These are phyloP conservation scores for Chaetomium cochliodes DNA, from an alignment of 495 filamentous ascomycete species.

Conservation along the genomic window DNA sequence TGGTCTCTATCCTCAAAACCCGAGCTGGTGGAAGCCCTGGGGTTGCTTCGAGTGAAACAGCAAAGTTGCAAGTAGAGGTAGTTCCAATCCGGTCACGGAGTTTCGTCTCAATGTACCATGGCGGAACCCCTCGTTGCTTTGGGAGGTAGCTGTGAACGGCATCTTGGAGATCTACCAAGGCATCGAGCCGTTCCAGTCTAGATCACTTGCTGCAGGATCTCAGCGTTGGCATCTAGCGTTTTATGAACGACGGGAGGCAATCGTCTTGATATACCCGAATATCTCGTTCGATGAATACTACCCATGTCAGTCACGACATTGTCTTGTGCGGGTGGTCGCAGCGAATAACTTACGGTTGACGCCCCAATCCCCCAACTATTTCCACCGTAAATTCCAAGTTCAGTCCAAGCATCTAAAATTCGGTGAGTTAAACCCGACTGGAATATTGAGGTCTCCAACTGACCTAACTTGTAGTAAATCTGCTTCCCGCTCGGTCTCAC, in stretches of 20 bases:
- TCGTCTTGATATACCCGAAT: conserved; percentile 29
- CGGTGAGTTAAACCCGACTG: neutral
- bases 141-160: too few relatives aligned
- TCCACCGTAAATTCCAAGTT: conserved; percentile 61
- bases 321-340: neutral
- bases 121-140: too few relatives aligned
- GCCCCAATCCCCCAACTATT: conserved; percentile 70
- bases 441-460: conserved; percentile 23
- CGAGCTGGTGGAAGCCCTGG: too few relatives aligned
- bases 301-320: conserved; percentile 1
- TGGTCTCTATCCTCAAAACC: neutral
- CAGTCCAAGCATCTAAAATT: conserved; percentile 65
- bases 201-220: neutral
- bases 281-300: conserved; percentile 47
- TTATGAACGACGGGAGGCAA: neutral
- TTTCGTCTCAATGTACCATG: too few relatives aligned
- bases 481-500: conserved; percentile 47
- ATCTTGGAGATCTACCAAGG: neutral
- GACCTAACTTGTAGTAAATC: conserved; percentile 75
- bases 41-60: too few relatives aligned
- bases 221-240: neutral
- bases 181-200: neutral
- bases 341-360: conserved; percentile 39
- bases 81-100: too few relatives aligned
- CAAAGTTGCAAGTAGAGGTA: too few relatives aligned